Conservation (phyloP, 768 basidiomycete species). For the Lepiota subincarnata region DNA sequence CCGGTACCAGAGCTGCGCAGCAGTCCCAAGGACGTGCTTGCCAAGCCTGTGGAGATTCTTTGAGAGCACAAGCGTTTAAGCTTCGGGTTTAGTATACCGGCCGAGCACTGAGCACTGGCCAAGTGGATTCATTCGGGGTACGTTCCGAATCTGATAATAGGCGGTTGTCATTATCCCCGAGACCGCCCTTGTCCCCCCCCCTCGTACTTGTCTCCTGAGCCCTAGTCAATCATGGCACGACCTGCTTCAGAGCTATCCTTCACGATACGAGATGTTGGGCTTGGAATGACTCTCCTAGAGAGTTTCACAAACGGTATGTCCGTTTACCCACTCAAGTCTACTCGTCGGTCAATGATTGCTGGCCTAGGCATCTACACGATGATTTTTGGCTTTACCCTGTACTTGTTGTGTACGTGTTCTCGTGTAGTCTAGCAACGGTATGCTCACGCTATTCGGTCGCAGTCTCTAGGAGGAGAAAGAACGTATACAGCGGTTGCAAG, state of each 20-base stretch:
- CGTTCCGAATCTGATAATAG: too few relatives aligned
- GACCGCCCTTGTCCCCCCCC: too few relatives aligned
- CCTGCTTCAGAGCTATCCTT: neutral
- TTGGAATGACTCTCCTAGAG: constrained; percentile 7
- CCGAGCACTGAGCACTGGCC: too few relatives aligned
- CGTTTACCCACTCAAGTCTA: neutral
- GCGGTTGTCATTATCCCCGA: too few relatives aligned
- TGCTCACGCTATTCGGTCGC: neutral
- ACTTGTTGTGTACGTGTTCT: neutral
- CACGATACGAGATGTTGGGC: constrained; percentile 2
- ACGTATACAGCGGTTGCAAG: neutral
- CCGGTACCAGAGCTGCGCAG: too few relatives aligned
- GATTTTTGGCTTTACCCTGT: constrained; percentile 3
- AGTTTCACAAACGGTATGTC: constrained; percentile 4
- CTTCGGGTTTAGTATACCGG: too few relatives aligned
- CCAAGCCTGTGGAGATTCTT: too few relatives aligned
- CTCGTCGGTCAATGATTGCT: neutral
- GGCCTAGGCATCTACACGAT: constrained; percentile 1
- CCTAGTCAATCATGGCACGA: neutral
- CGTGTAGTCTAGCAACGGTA: neutral
- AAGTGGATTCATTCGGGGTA: too few relatives aligned
- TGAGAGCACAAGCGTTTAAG: too few relatives aligned
- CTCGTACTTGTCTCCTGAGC: too few relatives aligned
- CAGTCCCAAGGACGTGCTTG: too few relatives aligned
- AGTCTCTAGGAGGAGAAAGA: neutral